phyloP scores from a whole-genome alignment of 2,329 filamentous ascomycete species.

The Fusarium zealandicum region DNA sequence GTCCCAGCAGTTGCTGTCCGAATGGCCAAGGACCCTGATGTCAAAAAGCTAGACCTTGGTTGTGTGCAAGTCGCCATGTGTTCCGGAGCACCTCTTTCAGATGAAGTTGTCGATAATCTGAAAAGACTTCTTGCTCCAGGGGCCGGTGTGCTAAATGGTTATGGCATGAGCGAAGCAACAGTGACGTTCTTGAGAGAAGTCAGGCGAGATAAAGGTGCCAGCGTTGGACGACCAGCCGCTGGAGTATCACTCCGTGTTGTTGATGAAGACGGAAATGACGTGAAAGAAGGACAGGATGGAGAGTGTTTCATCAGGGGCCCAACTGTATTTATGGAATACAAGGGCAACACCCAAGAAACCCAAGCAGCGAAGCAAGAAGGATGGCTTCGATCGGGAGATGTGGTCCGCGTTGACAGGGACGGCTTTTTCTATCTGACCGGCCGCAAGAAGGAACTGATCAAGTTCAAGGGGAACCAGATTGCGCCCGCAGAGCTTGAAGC shows the following conservation, averaged over 20 bases:
- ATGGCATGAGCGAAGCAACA: constrained; percentile 38
- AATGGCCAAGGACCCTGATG: constrained; percentile 31
- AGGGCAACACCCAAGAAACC: constrained; percentile 39
- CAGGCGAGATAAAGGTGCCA: constrained; percentile 26
- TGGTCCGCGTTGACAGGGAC: constrained; percentile 39
- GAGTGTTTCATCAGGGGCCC: constrained; percentile 41
- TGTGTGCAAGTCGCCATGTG: constrained; percentile 30
- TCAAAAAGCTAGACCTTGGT: constrained; percentile 20
- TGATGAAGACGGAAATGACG: constrained; percentile 41
- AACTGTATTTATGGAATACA: constrained; percentile 42
- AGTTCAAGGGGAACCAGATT: constrained; percentile 33
- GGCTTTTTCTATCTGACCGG: constrained; percentile 44
- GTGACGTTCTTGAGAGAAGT: constrained; percentile 32
- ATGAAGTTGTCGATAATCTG: constrained; percentile 25
- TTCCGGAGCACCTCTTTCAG: constrained; percentile 31
- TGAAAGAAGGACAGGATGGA: constrained; percentile 37
- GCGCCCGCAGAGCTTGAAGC: constrained; percentile 45
- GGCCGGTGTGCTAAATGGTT: constrained; percentile 33
- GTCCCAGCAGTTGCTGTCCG: constrained; percentile 35
- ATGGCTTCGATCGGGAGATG: constrained; percentile 45
- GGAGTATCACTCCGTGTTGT: constrained; percentile 39
- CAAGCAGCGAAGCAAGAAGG: constrained; percentile 37
- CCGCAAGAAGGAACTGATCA: constrained; percentile 42
- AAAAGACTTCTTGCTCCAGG: constrained; percentile 16
- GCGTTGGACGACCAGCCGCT: constrained; percentile 29